A percentile compares a stretch with the other conserved stretches of the same genome.
Conservation (phyloP, 202 grass and related monocot genomes). For the Alloteropsis angusta region DNA sequence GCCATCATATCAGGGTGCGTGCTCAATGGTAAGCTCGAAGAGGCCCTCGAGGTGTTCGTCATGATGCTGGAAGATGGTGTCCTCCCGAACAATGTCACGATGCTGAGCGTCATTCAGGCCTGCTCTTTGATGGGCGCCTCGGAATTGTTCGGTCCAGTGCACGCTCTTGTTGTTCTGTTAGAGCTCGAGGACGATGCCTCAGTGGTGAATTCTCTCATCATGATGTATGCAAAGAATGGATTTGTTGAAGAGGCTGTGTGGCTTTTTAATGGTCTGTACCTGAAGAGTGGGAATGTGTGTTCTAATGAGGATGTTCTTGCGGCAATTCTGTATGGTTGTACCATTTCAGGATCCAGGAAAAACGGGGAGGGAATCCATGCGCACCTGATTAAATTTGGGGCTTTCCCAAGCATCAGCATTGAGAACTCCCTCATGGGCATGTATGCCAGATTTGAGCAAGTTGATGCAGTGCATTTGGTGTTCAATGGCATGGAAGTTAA, state of each 20-base stretch:
- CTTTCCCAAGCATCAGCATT: constrained; percentile 54
- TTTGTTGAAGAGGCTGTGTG: constrained; percentile 30
- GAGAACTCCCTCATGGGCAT: constrained; percentile 87
- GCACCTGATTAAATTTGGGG: constrained; percentile 37
- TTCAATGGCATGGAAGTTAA: constrained; percentile 45
- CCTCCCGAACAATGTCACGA: constrained; percentile 51
- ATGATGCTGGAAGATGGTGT: constrained; percentile 45
- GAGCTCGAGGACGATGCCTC: constrained; percentile 28
- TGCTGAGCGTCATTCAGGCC: constrained; percentile 60
- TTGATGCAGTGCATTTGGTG: constrained; percentile 26
- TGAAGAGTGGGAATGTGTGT: constrained; percentile 35
- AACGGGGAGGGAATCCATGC: constrained; percentile 62
- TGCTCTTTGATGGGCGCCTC: constrained; percentile 56
- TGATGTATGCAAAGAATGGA: constrained; percentile 75
- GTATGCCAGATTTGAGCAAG: constrained; percentile 69
- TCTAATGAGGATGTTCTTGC: constrained; percentile 50
- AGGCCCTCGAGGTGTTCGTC: constrained; percentile 57
- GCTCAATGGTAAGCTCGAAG: constrained; percentile 51
- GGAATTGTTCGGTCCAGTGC: constrained; percentile 46
- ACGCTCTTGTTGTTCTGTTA: constrained; percentile 43
- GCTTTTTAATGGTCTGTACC: constrained; percentile 49
- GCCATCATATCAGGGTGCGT: constrained; percentile 72
- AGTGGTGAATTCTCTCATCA: constrained; percentile 50
- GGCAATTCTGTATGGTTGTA: constrained; percentile 47
- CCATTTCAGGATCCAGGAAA: constrained; percentile 36